Evolutionary conservation across 805 yeast species (phyloP).

Genomic region (Wilhelminamyces savonicus): DNA sequence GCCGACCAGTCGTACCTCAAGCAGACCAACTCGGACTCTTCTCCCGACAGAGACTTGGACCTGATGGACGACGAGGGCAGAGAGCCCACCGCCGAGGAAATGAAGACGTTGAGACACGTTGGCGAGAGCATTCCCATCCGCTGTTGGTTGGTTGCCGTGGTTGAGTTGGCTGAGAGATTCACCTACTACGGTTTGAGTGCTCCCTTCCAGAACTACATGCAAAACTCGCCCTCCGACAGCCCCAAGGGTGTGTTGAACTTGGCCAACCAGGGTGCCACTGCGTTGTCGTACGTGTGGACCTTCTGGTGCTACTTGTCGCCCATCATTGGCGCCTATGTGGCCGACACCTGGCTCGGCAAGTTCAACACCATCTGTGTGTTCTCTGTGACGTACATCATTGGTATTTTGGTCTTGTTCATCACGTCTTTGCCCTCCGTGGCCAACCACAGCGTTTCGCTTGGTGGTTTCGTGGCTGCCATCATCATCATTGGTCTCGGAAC

Average conservation of each 20-base stretch:
- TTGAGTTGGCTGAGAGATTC: slow-evolving; percentile 77
- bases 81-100: slow-evolving; percentile 49
- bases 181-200: slow-evolving; percentile 74
- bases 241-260: slow-evolving; percentile 54
- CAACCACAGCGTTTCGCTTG: slow-evolving; percentile 45
- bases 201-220: slow-evolving; percentile 77
- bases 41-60: no score
- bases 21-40: no score
- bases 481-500: slow-evolving; percentile 68
- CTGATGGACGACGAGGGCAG: slow-evolving; percentile 33
- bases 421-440: slow-evolving; percentile 63
- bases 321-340: slow-evolving; percentile 64
- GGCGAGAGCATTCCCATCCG: slow-evolving; percentile 45
- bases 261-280: slow-evolving; percentile 61
- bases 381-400: slow-evolving; percentile 51
- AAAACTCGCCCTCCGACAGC: slow-evolving; percentile 35
- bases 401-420: slow-evolving; percentile 58
- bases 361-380: slow-evolving; percentile 61
- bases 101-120: slow-evolving; percentile 46
- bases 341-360: slow-evolving; percentile 73
- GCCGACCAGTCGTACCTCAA: no score
- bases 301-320: slow-evolving; percentile 84
- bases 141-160: slow-evolving; percentile 61
- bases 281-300: slow-evolving; percentile 67
- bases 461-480: slow-evolving; percentile 55